Percentiles rank a stretch among this genome's conserved stretches.
phyloP scores from a whole-genome alignment of 495 filamentous ascomycete species.

The Neurospora africana region DNA sequence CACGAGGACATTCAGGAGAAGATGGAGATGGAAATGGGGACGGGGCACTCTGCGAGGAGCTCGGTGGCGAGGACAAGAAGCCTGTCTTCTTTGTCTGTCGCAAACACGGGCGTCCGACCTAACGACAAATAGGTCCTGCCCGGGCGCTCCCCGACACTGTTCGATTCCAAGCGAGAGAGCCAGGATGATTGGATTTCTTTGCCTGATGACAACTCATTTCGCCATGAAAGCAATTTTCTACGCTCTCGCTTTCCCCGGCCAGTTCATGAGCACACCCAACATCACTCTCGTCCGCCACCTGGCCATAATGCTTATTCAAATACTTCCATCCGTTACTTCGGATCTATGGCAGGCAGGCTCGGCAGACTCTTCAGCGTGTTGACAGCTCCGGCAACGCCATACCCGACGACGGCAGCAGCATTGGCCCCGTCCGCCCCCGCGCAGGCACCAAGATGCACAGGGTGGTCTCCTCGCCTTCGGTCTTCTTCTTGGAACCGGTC shows the following conservation, averaged over 20 bases:
- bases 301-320: background rate
- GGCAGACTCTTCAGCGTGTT: conserved; percentile 35
- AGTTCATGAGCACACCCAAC: background rate
- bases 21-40: too few species aligned
- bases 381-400: background rate
- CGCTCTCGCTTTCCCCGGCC: background rate
- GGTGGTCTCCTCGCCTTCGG: background rate
- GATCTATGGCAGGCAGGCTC: conserved; percentile 14
- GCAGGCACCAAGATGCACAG: too few species aligned
- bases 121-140: background rate
- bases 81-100: conserved; percentile 88
- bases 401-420: background rate
- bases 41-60: background rate
- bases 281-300: background rate
- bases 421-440: background rate
- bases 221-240: background rate
- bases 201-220: background rate
- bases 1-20: background rate
- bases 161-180: conserved; percentile 14
- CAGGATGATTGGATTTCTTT: background rate
- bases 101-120: background rate
- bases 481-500: background rate
- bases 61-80: conserved; percentile 55
- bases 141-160: conserved; percentile 12
- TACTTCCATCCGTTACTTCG: conserved; percentile 7